phyloP scores from a whole-genome alignment of 2,329 filamentous ascomycete species.

The Colletotrichum noveboracense region DNA sequence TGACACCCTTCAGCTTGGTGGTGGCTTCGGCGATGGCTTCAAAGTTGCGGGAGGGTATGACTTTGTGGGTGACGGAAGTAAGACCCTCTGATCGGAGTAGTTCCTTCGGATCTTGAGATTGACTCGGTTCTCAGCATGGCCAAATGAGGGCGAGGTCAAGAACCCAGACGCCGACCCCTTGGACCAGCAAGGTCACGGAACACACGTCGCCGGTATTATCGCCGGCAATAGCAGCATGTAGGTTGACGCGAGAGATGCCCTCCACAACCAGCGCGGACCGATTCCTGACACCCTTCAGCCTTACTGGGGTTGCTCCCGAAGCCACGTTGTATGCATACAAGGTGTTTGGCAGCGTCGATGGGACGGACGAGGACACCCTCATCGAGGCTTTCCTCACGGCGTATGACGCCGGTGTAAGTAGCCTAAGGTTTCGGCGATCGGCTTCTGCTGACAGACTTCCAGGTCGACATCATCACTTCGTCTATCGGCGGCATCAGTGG shows the following conservation, averaged over 20 bases:
- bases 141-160: conserved; percentile 23
- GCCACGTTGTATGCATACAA: conserved; percentile 18
- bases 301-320: conserved; percentile 13
- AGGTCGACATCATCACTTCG: conserved; percentile 30
- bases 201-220: conserved; percentile 37
- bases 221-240: conserved; percentile 21
- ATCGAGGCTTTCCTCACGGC: conserved; percentile 18
- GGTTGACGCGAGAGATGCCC: background rate
- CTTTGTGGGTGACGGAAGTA: conserved; percentile 14
- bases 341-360: conserved; percentile 7
- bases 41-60: conserved; percentile 17
- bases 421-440: background rate
- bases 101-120: background rate
- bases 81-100: conserved; percentile 7
- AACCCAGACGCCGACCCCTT: conserved; percentile 39
- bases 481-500: conserved; percentile 24
- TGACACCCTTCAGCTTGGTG: background rate
- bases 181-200: conserved; percentile 40
- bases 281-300: background rate
- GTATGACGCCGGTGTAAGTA: conserved; percentile 13
- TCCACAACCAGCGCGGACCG: background rate
- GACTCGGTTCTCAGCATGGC: conserved; percentile 19
- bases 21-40: conserved; percentile 11
- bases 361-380: conserved; percentile 19
- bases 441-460: background rate